A percentile compares a stretch with the other conserved stretches of the same genome.
Conservation (phyloP, 2,329 filamentous ascomycete genomes). For the Emericellopsis atlantica region DNA sequence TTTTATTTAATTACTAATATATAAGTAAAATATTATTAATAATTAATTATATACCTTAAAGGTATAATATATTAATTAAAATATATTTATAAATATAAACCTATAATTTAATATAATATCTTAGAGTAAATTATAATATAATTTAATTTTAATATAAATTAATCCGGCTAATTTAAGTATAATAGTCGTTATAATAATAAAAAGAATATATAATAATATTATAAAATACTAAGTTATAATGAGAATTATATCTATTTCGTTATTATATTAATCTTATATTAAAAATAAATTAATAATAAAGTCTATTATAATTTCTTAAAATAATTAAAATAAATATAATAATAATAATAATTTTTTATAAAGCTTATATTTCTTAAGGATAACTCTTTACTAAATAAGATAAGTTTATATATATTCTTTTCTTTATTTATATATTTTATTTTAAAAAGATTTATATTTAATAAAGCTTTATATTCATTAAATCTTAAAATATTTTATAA, state of each 20-base stretch:
- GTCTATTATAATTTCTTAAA: not conserved
- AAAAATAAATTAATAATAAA: no score
- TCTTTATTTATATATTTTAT: not conserved
- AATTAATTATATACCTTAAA: not conserved
- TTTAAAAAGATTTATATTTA: not conserved
- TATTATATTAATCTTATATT: not conserved
- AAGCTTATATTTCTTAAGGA: no score
- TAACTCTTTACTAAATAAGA: not conserved
- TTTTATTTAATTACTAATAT: not conserved
- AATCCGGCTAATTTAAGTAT: not conserved
- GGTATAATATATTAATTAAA: not conserved
- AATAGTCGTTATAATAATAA: not conserved
- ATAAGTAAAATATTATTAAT: not conserved
- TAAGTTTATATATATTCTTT: not conserved
- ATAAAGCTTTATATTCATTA: constrained; percentile 1
- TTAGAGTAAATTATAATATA: no score
- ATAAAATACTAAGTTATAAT: not conserved
- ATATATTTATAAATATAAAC: not conserved
- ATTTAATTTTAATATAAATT: not conserved
- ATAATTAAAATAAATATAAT: no score
- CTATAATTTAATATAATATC: not conserved
- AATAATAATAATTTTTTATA: no score
- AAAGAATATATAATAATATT: not conserved
- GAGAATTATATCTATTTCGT: not conserved
- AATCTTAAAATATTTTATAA: no score